Evolutionary conservation across 1,284 basidiomycete species (phyloP), one percentile per base, ranked within the genome.

Genomic region (Cryptococcus depauperatus): DNA sequence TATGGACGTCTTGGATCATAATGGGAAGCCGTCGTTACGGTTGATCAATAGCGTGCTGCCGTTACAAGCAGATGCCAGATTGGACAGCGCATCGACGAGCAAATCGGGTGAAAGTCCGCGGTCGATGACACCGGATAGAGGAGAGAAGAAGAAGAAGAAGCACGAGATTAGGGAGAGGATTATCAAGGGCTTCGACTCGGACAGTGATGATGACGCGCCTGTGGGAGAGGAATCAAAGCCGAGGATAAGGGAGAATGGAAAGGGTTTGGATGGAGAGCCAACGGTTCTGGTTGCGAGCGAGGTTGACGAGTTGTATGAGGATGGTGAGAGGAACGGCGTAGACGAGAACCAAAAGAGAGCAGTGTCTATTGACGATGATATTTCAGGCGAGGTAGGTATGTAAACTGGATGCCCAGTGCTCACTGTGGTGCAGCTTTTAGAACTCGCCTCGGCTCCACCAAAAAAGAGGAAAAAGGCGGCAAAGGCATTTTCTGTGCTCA

Each of bases 401-500:
- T 10, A 4, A 7, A 2, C 7, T 23, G 13, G 32, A 16, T 37
- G 8, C 26, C 29, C 19, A 23, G 33, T 35, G 33, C 27, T n/a
- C 47, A 11, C 10, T 19, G 26, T 39, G 38, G 30, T 19, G 6
- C 28, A 65, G 56, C 56, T 62, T 4, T 56, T 63, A 22, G 63
- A 65, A 41, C 55, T 64, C 2, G 62, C 61, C 9, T 60, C 58
- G 11, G 61, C 57, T 10, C 61, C 58, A 18, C 59, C 63, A 5
- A 63, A 58, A 63, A 62, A 58, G 47, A 45, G 52, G 21, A 29
- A 28, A 14, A 29, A 16, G 14, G n/a, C n/a, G 13, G 25, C 28
- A 13, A 28, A 16, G 38, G 9, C 22, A 16, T 28, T 28, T 19
- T 18, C 38, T 27, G 4, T 28, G 16, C 10, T 4, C 7, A 21